phyloP scores from a whole-genome alignment of 2,329 filamentous ascomycete genomes.

The Botrytis fragariae region DNA sequence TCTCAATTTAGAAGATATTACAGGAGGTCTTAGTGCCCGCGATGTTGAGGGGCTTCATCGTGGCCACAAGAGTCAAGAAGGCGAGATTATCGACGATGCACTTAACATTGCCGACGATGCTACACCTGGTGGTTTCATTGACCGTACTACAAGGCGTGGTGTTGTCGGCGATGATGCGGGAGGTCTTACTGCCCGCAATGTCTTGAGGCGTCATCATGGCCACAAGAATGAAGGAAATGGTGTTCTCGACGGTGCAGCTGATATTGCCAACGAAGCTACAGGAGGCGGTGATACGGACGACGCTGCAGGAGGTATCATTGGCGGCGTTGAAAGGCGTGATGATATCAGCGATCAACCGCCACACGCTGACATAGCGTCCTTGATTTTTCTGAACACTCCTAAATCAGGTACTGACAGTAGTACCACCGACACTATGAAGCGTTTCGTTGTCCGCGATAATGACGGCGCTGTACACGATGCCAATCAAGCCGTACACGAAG shows the following conservation, averaged over 20 bases:
- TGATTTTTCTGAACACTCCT: too few species aligned
- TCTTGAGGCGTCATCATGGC: not conserved
- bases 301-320: too few species aligned
- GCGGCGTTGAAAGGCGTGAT: too few species aligned
- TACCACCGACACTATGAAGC: too few species aligned
- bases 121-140: not conserved
- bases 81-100: too few species aligned
- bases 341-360: too few species aligned
- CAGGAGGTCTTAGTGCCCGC: not conserved
- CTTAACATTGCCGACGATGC: not conserved
- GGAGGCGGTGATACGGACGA: too few species aligned
- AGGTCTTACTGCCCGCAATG: not conserved
- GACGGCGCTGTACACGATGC: not conserved
- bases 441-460: not conserved
- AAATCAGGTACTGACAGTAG: too few species aligned
- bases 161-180: too few species aligned
- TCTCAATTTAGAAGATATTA: not conserved
- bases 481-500: not conserved
- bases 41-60: too few species aligned
- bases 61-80: too few species aligned
- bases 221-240: not conserved
- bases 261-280: not conserved
- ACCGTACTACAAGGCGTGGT: not conserved
- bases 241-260: fast-evolving
- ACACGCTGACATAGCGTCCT: too few species aligned